Conservation (phyloP, 495 filamentous ascomycete species). For the Penicillium silybi region DNA sequence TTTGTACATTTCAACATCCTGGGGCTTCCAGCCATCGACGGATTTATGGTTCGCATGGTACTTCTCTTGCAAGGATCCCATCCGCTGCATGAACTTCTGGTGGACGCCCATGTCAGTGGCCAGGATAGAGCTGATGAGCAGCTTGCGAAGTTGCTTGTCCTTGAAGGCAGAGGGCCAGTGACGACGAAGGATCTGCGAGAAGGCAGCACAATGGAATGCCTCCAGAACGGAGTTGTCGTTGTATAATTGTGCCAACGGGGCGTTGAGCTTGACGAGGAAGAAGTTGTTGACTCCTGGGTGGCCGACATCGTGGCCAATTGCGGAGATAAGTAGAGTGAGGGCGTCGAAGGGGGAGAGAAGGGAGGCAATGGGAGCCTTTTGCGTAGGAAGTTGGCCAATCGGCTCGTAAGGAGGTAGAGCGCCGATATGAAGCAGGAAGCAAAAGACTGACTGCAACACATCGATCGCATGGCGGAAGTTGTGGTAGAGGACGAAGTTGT, state of each 20-base stretch:
- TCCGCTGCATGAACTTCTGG: slow-evolving; percentile 88
- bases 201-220: slow-evolving; percentile 96
- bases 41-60: slow-evolving; percentile 57
- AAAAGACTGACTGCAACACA: slow-evolving; percentile 90
- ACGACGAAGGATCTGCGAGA: slow-evolving; percentile 89
- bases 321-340: slow-evolving; percentile 83
- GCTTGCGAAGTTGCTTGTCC: slow-evolving; percentile 69
- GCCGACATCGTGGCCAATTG: slow-evolving; percentile 95
- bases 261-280: slow-evolving; percentile 87
- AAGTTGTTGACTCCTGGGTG: slow-evolving; percentile 98
- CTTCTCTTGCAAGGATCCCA: slow-evolving; percentile 73
- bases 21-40: slow-evolving; percentile 64
- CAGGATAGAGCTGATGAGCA: slow-evolving; percentile 93
- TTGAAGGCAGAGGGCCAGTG: slow-evolving; percentile 84
- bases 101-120: slow-evolving; percentile 97
- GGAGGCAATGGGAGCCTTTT: slow-evolving; percentile 60
- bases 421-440: slow-evolving; percentile 81
- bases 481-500: slow-evolving; percentile 95
- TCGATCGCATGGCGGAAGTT: slow-evolving; percentile 97
- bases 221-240: slow-evolving; percentile 97
- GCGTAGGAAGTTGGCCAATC: slow-evolving; percentile 16
- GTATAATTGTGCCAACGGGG: slow-evolving; percentile 94
- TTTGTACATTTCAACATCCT: slow-evolving; percentile 65
- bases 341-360: slow-evolving; percentile 81
- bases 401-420: slow-evolving; percentile 63